Conservation (phyloP, 768 basidiomycete genomes). For the Melanogaster broomeanus region DNA sequence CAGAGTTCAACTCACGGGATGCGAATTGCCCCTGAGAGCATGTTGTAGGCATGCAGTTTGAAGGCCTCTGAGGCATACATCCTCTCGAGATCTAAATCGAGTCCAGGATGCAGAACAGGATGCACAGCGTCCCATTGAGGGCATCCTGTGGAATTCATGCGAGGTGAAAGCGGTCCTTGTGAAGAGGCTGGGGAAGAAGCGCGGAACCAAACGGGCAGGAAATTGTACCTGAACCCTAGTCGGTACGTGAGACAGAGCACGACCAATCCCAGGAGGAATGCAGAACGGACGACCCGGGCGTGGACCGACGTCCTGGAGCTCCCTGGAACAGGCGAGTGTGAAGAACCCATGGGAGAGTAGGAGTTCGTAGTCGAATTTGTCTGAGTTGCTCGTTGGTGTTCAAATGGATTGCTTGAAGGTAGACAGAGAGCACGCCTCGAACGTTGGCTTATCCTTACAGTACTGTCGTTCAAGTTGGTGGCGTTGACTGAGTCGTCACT, state of each 20-base stretch:
- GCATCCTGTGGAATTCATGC: conserved; percentile 20
- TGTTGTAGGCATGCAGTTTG: conserved; percentile 27
- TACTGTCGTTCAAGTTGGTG: too few relatives aligned
- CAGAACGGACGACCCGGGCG: not conserved
- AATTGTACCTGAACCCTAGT: not conserved
- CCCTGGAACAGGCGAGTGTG: not conserved
- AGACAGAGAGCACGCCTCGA: too few relatives aligned
- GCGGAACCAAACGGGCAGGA: not conserved
- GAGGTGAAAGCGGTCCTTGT: not conserved
- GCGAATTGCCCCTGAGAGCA: conserved; percentile 36
- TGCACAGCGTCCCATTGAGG: conserved; percentile 31
- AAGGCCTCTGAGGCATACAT: conserved; percentile 35
- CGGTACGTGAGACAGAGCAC: not conserved
- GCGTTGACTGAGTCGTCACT: too few relatives aligned
- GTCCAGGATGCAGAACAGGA: conserved; percentile 25
- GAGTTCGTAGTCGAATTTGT: too few relatives aligned
- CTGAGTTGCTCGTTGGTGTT: too few relatives aligned
- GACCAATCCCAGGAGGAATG: not conserved
- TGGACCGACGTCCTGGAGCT: not conserved
- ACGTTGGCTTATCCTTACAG: too few relatives aligned
- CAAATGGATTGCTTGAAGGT: too few relatives aligned
- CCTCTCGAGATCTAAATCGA: conserved; percentile 30
- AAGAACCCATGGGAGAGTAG: not conserved
- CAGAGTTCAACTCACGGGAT: conserved; percentile 32
- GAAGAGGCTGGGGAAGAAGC: not conserved